Evolutionary conservation across 257 asterid genomes (phyloP).

Genomic region (Salvia rosmarinus): DNA sequence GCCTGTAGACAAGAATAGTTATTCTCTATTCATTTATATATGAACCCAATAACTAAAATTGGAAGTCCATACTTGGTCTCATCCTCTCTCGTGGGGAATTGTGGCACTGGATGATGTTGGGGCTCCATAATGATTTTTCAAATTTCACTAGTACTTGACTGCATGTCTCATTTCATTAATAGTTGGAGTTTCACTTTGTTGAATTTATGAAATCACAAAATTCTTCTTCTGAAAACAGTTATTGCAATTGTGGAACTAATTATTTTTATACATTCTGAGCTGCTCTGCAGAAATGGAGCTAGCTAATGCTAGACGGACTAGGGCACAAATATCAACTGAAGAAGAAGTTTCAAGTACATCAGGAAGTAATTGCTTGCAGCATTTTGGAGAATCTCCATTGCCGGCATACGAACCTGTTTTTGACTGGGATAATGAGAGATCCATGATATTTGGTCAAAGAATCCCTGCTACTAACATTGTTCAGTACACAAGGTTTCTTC

Average conservation of each 20-base stretch:
- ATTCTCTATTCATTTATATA: conserved; percentile 21
- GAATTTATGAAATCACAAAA: conserved; percentile 21
- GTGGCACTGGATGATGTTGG: conserved; percentile 18
- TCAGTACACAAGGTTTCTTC: conserved; percentile 79
- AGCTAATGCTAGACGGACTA: conserved; percentile 72
- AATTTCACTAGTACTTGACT: conserved; percentile 6
- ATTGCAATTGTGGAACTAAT: conserved; percentile 15
- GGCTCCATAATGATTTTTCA: conserved; percentile 10
- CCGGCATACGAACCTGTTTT: conserved; percentile 98
- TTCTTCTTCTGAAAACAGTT: conserved; percentile 18
- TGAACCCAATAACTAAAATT: conserved; percentile 21
- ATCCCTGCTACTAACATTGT: conserved; percentile 73
- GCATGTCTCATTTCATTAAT: conserved; percentile 3
- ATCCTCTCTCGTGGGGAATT: conserved; percentile 25
- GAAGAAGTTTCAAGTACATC: conserved; percentile 88
- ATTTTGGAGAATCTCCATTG: conserved; percentile 92
- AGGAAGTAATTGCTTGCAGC: conserved; percentile 81
- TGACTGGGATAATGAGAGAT: conserved; percentile 97
- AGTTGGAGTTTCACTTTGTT: conserved; percentile 22
- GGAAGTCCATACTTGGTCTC: conserved; percentile 17
- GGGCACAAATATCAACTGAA: conserved; percentile 62
- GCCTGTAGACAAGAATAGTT: conserved; percentile 41
- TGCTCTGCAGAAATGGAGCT: conserved; percentile 74
- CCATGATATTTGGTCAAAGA: conserved; percentile 94
- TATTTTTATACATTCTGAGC: conserved; percentile 25